Conservation (phyloP, 306 rosid species). For the Canavalia ensiformis region DNA sequence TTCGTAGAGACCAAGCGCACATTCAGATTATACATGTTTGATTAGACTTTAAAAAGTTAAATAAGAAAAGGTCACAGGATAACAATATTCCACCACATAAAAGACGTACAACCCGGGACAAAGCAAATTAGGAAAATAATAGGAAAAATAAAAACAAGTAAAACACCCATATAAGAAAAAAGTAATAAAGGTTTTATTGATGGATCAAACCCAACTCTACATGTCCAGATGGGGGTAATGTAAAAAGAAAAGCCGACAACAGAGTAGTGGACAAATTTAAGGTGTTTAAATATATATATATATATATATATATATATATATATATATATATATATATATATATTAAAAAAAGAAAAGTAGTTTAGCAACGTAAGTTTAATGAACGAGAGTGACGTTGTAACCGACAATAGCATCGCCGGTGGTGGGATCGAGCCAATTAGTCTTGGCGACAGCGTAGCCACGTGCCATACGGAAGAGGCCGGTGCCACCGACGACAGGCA, state of each 20-base stretch:
- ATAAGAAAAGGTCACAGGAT: not conserved
- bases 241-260: not conserved
- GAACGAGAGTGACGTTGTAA: slow-evolving; percentile 80
- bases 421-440: slow-evolving; percentile 55
- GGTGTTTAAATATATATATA: not conserved
- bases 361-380: slow-evolving; percentile 33
- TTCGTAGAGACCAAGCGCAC: not conserved
- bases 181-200: slow-evolving; percentile 11
- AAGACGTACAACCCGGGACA: not conserved
- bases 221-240: not conserved
- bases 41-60: not conserved
- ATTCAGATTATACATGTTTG: not conserved
- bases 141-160: not conserved
- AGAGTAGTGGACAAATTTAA: too few species aligned
- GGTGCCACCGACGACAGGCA: slow-evolving; percentile 84
- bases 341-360: not conserved
- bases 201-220: not conserved
- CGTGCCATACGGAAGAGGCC: slow-evolving; percentile 81
- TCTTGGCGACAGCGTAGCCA: slow-evolving; percentile 74
- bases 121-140: not conserved
- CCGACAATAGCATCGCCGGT: slow-evolving; percentile 83
- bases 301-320: not conserved
- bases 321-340: not conserved
- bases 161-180: not conserved
- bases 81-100: not conserved